Conservation (phyloP, 306 rosid species). For the Medicago ruthenica region DNA sequence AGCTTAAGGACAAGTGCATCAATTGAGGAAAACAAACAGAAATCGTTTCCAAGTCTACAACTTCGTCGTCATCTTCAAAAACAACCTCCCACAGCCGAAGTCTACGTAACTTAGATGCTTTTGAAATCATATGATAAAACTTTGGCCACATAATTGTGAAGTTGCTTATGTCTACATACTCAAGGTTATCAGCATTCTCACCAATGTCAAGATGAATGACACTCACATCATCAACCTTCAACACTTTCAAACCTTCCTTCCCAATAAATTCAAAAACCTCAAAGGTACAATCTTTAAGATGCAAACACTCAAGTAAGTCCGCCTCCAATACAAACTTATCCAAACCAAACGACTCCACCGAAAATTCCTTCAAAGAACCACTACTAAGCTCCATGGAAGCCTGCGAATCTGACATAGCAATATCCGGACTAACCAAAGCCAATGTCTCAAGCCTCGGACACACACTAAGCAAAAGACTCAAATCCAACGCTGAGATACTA, state of each 20-base stretch:
- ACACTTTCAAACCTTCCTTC: conserved; percentile 60
- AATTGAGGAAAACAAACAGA: conserved; percentile 66
- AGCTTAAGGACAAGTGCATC: conserved; percentile 60
- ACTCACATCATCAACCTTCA: conserved; percentile 78
- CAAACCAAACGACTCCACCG: conserved; percentile 61
- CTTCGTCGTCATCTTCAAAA: conserved; percentile 72
- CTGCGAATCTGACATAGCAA: conserved; percentile 68
- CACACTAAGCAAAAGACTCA: conserved; percentile 63
- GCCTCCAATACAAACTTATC: conserved; percentile 65
- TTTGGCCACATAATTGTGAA: conserved; percentile 83
- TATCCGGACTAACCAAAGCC: conserved; percentile 60
- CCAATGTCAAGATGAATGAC: conserved; percentile 76
- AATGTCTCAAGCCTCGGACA: conserved; percentile 69
- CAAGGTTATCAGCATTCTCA: conserved; percentile 72
- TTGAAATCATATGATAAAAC: conserved; percentile 78
- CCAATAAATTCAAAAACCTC: conserved; percentile 68
- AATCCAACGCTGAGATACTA: conserved; percentile 71
- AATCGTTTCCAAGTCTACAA: conserved; percentile 68
- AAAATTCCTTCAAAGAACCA: conserved; percentile 63
- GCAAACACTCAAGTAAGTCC: conserved; percentile 63
- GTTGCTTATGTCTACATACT: conserved; percentile 76
- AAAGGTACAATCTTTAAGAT: conserved; percentile 68
- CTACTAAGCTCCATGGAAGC: conserved; percentile 63
- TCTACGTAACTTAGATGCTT: conserved; percentile 63
- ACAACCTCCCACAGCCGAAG: conserved; percentile 76